Base-by-base conservation (phyloP, 2,329 filamentous ascomycete genomes). In the Hypoxylon sp. region DNA sequence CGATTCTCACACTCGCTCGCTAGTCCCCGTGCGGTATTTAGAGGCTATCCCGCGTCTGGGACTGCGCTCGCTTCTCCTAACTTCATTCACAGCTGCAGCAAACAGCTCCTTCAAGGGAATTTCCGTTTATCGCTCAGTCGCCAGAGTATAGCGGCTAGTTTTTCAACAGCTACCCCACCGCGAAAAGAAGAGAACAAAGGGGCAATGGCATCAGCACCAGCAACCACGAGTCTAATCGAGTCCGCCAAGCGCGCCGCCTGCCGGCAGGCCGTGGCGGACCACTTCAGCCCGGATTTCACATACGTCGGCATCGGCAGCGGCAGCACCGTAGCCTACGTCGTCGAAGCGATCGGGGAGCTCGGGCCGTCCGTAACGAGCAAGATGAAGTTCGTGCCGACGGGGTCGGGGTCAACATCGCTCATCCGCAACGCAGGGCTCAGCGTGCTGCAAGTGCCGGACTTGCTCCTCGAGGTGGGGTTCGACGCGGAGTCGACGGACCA, bases 341-440 rank as follows among this genome's bases (percentile, higher is more conserved):
- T 96, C 66, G 91, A 95, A 73, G 92, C 92, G 62, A 95, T 97
- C 81, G 86, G 86, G 40, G 86, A 85, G 60, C 87, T 90, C 59
- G 86, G 88, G 3, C 78, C 81, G 7, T 79, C 81, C 1, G 84
- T 88, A 63, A 88, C 87, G 54, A 80, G 83, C 35, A 78, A 82
- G 72, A 97, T 97, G 85, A 90, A 89, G 77, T 99, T 98, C 81
- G 88, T 97, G 31, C 95, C 96, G 6, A 99, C 96, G 0, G 96
- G 96, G 25, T 95, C 91, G 83, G 94, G 97, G 79, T 96, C 92
- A 48, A 93, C 93, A 73, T 91, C 94, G 75, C 89, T 98, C 59
- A 97, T 99, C 77, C 87, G 93, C 69, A 84, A 86, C 54, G 93
- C 94, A 20, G 93, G 93, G 2, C 84, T 98, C 61, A 89, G 88